Conservation (phyloP, 345 rosid genomes). For the Conringia planisiliqua region DNA sequence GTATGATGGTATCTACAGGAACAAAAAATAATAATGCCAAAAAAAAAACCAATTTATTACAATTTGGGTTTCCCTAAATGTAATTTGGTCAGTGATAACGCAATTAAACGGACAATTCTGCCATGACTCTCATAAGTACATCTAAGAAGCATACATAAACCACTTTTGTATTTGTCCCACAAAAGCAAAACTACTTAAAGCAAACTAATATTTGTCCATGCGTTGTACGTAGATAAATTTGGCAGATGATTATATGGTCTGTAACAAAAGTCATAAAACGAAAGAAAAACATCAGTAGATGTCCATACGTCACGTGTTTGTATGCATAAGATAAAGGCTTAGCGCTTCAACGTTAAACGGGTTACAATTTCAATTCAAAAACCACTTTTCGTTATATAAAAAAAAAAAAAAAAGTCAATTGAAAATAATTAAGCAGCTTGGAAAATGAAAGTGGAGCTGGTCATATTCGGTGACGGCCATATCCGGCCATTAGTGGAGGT, state of each 20-base stretch:
- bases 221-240: too few species aligned
- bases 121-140: not conserved
- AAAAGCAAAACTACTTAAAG: not conserved
- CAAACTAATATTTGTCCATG: not conserved
- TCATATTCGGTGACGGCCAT: slow-evolving; percentile 45
- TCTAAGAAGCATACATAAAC: not conserved
- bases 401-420: not conserved
- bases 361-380: not conserved
- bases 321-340: not conserved
- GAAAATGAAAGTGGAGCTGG: not conserved
- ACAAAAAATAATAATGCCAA: not conserved
- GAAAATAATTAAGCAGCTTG: not conserved
- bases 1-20: not conserved
- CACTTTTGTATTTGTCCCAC: not conserved
- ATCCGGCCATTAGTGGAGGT: slow-evolving; percentile 40
- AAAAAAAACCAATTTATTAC: not conserved
- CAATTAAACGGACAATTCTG: not conserved
- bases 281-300: not conserved
- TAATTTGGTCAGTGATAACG: not conserved
- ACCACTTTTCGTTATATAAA: not conserved
- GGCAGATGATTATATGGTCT: too few species aligned
- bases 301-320: not conserved
- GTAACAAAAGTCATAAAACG: too few species aligned
- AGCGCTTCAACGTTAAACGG: not conserved
- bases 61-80: not conserved